Evolutionary conservation across 164 flowering plant genomes (phyloP), one percentile per base, ranked within the genome.

Genomic region (Platanus orientalis): DNA sequence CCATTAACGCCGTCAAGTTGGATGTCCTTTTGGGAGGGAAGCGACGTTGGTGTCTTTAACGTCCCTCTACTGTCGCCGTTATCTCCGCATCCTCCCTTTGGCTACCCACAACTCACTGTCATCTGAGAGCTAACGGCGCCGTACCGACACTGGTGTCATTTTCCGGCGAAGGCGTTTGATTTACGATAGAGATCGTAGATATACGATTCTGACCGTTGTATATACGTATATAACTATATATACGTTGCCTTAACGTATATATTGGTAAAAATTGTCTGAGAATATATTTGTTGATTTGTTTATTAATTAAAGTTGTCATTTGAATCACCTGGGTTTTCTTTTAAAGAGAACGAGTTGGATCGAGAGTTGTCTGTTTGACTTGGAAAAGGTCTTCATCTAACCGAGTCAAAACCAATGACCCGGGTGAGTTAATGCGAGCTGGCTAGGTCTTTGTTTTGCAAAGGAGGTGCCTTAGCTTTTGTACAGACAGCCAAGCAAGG

Each of bases 21-120:
- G 78, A 58, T 52, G 53, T 66, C 67, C 10, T 27, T 75, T 42
- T 72, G 79, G 72, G 73, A 75, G 7, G 10, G 58, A 20, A 71
- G 40, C 9, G 63, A 67, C 17, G 56, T 30, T 13, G 78, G 73
- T 17, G 54, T 77, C 7, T 75, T 77, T 34, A 70, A 67, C 70
- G 65, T 70, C 6, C 79, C 77, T 19, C 77, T 21, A 28, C 27
- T 79, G 30, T 76, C 83, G 61, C 83, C 83, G 65, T 75, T 75
- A 70, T 78, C 81, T 57, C 59, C 59, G 20, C 59, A 57, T 57
- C 59, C 59, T 32, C 7, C 19, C 6, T 27, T 53, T 1, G 56
- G 32, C 12, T 53, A 26, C 17, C 32, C 30, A 26, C 56, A 53
- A 10, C 59, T 57, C 17, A 32, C 34, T 44, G 59, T 57, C 16